Base-by-base conservation (phyloP, 148 eudicot genomes). In the Rhododendron griersonianum region DNA sequence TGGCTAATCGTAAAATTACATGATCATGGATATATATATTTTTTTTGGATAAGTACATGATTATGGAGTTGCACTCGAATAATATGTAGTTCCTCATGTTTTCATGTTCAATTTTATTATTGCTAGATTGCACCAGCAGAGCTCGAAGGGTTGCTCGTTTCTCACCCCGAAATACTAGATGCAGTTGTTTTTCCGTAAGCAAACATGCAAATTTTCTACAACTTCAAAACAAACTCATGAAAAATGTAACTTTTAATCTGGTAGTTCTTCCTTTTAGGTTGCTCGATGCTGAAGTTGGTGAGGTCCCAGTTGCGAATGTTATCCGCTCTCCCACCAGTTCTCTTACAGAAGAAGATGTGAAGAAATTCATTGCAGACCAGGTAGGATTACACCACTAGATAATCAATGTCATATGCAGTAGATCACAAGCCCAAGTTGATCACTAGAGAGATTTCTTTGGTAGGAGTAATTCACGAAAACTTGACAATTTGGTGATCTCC, bases 261-360 rank as follows among this genome's bases (percentile, higher is more conserved):
- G 69, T 85, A 85, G 28, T 23, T 47, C 11, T 11, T 25, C 16
- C 71, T 18, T 48, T 21, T 61, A 94, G 98, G 83, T 91, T 90
- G 85, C 98, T 95, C 65, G 96, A 95, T 90, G 92, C 89, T n/a
- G 93, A 95, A 90, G 96, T 98, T 59, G 98, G 97, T 73, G 95
- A 95, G 91, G 92, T 95, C 87, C 98, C 98, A 4, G 82, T 91
- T 84, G 98, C 94, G 2, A 93, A 86, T 90, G 97, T 94, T 35
- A 95, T 95, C 81, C 91, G 95, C 47, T 89, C 94, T 8, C 92
- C 96, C 37, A 90, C 77, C 82, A 93, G 95, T 86, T 91, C 92
- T 47, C 83, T 95, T 37, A 86, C 92, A 1, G 97, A 92, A 89
- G 90, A 88, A 81, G 90, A 92, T 73, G 85, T 95, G 61, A 84